These are phyloP conservation scores for Penicillium sp. DNA, from an alignment of 2,329 filamentous ascomycete genomes.

Conservation along the genomic window DNA sequence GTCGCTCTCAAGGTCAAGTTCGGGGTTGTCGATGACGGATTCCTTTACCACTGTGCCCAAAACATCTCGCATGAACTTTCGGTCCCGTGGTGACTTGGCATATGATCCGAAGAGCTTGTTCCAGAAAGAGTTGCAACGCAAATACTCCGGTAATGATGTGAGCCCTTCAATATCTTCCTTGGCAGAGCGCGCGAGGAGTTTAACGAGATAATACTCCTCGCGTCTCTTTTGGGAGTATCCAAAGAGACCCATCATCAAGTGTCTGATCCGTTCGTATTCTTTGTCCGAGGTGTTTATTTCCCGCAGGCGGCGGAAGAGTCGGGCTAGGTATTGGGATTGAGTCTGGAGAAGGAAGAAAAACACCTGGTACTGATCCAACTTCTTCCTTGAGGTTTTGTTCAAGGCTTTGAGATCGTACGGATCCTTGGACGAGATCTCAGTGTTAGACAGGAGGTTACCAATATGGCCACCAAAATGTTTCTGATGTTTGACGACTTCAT, in stretches of 20 bases:
- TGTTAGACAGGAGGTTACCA: constrained; percentile 79
- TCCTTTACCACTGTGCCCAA: constrained; percentile 82
- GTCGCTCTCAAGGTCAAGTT: constrained; percentile 90
- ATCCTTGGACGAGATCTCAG: constrained; percentile 82
- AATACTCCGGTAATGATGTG: constrained; percentile 73
- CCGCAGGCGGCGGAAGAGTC: constrained; percentile 78
- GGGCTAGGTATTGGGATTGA: constrained; percentile 88
- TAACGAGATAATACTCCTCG: constrained; percentile 95
- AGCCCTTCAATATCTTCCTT: constrained; percentile 80
- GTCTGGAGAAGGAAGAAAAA: constrained; percentile 97
- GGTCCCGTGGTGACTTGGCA: constrained; percentile 82
- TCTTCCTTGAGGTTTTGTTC: constrained; percentile 93
- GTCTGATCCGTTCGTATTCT: constrained; percentile 87
- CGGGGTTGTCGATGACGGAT: constrained; percentile 88
- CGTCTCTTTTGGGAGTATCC: constrained; percentile 95
- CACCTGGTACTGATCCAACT: constrained; percentile 95
- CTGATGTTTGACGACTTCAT: constrained; percentile 96
- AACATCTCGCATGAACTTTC: constrained; percentile 86
- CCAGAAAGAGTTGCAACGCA: constrained; percentile 92
- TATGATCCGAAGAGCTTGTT: constrained; percentile 81
- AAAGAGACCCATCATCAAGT: constrained; percentile 92
- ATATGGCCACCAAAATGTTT: constrained; percentile 92
- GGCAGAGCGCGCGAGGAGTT: constrained; percentile 77
- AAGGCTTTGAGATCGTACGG: constrained; percentile 95
- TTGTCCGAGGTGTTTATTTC: constrained; percentile 84